Conservation (phyloP, 495 filamentous ascomycete genomes). For the Neurospora cerealis region DNA sequence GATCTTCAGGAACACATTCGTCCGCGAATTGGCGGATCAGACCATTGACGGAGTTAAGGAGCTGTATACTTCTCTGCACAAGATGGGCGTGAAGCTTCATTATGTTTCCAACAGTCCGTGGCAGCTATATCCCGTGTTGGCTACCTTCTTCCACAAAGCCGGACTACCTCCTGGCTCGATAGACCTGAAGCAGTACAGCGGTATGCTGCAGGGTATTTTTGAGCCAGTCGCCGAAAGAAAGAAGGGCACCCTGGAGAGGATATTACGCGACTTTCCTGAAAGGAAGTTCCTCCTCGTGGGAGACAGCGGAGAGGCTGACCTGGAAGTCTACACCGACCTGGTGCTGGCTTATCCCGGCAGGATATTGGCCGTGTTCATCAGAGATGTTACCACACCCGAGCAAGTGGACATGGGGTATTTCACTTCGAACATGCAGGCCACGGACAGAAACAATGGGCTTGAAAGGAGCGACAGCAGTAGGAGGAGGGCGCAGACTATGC, state of each 20-base stretch:
- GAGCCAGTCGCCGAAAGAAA: constrained; percentile 95
- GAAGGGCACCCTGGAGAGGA: constrained; percentile 72
- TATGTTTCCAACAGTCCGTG: constrained; percentile 94
- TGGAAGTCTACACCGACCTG: constrained; percentile 96
- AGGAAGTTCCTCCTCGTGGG: constrained; percentile 85
- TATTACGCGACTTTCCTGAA: constrained; percentile 81
- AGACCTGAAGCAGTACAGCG: constrained; percentile 89
- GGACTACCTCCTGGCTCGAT: constrained; percentile 80
- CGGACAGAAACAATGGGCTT: neutral
- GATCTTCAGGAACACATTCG: constrained; percentile 92
- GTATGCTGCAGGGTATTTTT: constrained; percentile 95
- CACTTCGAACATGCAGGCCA: constrained; percentile 17
- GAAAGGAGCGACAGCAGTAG: neutral
- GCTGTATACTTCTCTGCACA: constrained; percentile 72
- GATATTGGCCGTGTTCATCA: constrained; percentile 77
- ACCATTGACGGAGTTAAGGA: constrained; percentile 77
- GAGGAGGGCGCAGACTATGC: neutral
- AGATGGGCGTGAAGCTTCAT: constrained; percentile 75
- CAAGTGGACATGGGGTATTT: constrained; percentile 53
- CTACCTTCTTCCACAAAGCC: constrained; percentile 68
- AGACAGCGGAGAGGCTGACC: constrained; percentile 91
- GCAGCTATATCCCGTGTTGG: constrained; percentile 87
- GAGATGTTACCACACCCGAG: constrained; percentile 78
- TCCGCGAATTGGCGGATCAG: constrained; percentile 71
- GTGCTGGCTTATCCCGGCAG: constrained; percentile 70